Conservation (phyloP, 495 filamentous ascomycete genomes). For the Daldinia decipiens region DNA sequence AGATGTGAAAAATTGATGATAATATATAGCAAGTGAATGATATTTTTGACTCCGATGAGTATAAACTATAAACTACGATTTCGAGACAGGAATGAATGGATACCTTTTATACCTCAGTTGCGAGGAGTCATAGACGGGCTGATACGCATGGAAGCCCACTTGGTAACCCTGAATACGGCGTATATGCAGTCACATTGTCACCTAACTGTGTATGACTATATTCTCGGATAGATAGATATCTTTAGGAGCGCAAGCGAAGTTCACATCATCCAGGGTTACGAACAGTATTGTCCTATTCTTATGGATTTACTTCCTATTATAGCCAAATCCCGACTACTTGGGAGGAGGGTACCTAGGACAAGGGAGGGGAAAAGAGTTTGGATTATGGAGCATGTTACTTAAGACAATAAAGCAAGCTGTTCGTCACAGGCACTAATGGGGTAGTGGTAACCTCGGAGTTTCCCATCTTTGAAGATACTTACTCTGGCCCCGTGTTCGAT, state of each 20-base stretch:
- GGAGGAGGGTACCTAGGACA: neutral
- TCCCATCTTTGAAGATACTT: constrained; percentile 42
- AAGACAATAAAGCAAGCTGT: neutral
- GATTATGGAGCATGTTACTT: constrained; percentile 7
- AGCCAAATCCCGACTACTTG: neutral
- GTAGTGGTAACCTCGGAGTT: constrained; percentile 48
- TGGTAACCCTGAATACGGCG: neutral
- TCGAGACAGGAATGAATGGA: neutral
- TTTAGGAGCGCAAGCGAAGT: neutral
- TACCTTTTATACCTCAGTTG: neutral
- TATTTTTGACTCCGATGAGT: neutral
- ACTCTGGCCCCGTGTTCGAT: constrained; percentile 48
- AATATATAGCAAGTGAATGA: neutral
- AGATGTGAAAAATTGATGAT: neutral
- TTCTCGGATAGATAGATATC: neutral
- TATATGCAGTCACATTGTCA: constrained; percentile 1
- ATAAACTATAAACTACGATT: neutral
- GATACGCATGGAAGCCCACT: neutral
- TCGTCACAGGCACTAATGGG: constrained; percentile 39
- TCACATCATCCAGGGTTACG: neutral
- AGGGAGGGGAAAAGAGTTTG: neutral
- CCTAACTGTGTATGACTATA: neutral
- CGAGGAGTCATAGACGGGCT: neutral
- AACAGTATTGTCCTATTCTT: no score
- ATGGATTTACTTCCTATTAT: neutral